These are phyloP conservation scores for Mycena sanguinolenta DNA, from an alignment of 768 basidiomycete species.

Conservation along the genomic window DNA sequence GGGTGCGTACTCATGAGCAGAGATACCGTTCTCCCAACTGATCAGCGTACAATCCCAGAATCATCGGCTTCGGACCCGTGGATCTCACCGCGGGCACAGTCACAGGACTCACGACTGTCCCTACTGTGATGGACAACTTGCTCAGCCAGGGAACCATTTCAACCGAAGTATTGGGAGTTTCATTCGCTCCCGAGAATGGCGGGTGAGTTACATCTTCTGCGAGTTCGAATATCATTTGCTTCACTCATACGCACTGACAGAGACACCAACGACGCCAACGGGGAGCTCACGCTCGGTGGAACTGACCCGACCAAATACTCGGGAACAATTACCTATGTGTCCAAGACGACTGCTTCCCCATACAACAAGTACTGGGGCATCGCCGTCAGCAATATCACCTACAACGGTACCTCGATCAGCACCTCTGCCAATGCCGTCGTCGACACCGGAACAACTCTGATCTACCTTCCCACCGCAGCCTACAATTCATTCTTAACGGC, in stretches of 20 bases:
- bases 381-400: no score
- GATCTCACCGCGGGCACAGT: conserved; percentile 16
- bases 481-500: conserved; percentile 13
- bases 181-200: background rate
- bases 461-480: conserved; percentile 9
- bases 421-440: conserved; percentile 7
- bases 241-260: no score
- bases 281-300: conserved; percentile 16
- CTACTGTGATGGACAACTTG: conserved; percentile 9
- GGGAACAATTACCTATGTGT: background rate
- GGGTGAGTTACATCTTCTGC: background rate
- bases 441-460: conserved; percentile 22
- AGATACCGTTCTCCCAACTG: background rate
- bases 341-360: no score
- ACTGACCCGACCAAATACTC: background rate
- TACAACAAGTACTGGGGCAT: no score
- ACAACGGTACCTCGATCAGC: no score
- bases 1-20: background rate
- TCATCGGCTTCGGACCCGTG: conserved; percentile 17
- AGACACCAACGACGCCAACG: conserved; percentile 17
- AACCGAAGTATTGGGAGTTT: background rate
- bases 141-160: background rate
- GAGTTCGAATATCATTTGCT: background rate
- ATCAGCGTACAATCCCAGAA: background rate
- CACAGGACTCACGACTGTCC: background rate